Conservation (phyloP, 176 grass and related monocot genomes). For the Aechmea fasciata region DNA sequence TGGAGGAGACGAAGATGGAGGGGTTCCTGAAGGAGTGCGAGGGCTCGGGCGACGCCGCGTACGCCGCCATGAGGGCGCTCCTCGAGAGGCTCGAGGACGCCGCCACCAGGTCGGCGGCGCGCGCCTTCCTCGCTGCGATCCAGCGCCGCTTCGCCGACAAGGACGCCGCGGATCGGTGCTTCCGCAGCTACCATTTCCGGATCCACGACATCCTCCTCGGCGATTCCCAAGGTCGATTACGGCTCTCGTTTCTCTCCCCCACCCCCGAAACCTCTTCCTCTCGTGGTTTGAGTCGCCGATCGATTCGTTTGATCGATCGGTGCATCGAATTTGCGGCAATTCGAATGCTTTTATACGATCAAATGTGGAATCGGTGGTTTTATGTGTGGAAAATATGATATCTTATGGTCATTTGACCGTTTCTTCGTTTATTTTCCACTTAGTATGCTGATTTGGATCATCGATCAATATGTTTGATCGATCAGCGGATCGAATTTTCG, state of each 20-base stretch:
- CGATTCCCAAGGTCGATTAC: slow-evolving; percentile 44
- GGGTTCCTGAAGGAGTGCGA: slow-evolving; percentile 62
- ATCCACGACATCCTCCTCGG: slow-evolving; percentile 71
- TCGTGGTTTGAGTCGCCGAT: not conserved
- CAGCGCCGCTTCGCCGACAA: slow-evolving; percentile 47
- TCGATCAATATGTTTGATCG: no score
- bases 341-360: no score
- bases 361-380: no score
- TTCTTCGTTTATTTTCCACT: no score
- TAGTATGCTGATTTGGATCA: no score
- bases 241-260: not conserved
- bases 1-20: slow-evolving; percentile 26
- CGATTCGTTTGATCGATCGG: not conserved
- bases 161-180: slow-evolving; percentile 42
- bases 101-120: slow-evolving; percentile 51
- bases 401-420: no score
- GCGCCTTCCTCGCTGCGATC: slow-evolving; percentile 63
- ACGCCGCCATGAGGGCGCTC: slow-evolving; percentile 58
- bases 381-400: no score
- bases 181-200: slow-evolving; percentile 77
- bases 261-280: not conserved
- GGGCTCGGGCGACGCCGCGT: slow-evolving; percentile 74
- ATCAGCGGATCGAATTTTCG: no score
- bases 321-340: no score
- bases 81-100: slow-evolving; percentile 55